Conservation (phyloP, 345 rosid species). For the Pistacia vera region DNA sequence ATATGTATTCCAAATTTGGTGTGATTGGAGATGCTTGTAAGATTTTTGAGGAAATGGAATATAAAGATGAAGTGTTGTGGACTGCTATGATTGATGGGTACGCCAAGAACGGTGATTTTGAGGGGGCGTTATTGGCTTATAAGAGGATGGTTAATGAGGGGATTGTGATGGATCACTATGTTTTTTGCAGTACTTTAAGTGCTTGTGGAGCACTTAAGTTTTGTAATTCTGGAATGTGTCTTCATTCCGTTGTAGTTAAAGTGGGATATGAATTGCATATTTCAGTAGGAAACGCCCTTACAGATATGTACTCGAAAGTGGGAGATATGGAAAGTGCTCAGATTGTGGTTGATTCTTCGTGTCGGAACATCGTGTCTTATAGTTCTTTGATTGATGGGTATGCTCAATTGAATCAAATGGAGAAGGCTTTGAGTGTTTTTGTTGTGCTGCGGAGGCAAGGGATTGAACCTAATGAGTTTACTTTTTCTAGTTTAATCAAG, state of each 20-base stretch:
- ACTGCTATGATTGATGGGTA: slow-evolving; percentile 16
- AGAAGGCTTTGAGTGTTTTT: slow-evolving; percentile 7
- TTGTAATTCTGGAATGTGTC: slow-evolving; percentile 8
- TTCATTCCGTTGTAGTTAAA: neutral
- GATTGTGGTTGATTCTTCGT: neutral
- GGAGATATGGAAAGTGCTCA: slow-evolving; percentile 7
- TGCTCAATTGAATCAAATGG: slow-evolving; percentile 1
- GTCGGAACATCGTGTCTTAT: slow-evolving; percentile 2
- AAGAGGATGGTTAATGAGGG: slow-evolving; percentile 6
- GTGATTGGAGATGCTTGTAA: slow-evolving; percentile 12
- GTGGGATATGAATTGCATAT: slow-evolving; percentile 10
- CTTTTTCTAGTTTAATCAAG: slow-evolving; percentile 14
- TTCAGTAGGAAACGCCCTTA: slow-evolving; percentile 9
- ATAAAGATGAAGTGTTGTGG: slow-evolving; percentile 10
- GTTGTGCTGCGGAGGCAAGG: slow-evolving; percentile 10
- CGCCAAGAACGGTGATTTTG: slow-evolving; percentile 11
- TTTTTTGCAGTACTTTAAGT: slow-evolving; percentile 1
- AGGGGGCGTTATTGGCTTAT: slow-evolving; percentile 15
- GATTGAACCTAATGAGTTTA: slow-evolving; percentile 9
- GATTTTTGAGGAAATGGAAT: slow-evolving; percentile 11
- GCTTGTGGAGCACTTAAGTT: slow-evolving; percentile 11
- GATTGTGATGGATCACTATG: slow-evolving; percentile 12
- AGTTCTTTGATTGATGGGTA: slow-evolving; percentile 17
- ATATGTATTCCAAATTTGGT: slow-evolving; percentile 8
- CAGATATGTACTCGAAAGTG: slow-evolving; percentile 8